These are phyloP conservation scores for Fusarium mangiferae DNA, from an alignment of 2,329 filamentous ascomycete genomes.

Conservation along the genomic window DNA sequence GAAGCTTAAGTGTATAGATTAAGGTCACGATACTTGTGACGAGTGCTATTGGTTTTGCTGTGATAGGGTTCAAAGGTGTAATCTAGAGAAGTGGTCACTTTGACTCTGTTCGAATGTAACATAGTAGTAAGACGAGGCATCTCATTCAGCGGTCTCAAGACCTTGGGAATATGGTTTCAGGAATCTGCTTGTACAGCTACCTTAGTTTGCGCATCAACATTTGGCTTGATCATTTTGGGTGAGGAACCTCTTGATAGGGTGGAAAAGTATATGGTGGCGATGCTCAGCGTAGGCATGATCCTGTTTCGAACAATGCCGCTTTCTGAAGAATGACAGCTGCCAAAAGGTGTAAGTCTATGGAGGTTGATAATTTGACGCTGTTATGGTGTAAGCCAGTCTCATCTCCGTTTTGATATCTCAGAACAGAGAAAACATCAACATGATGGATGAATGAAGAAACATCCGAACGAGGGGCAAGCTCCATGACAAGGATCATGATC, in stretches of 20 bases:
- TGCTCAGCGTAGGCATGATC: neutral
- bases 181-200: neutral
- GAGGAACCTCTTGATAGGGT: neutral
- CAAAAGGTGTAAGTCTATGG: too few species aligned
- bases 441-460: neutral
- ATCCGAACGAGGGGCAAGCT: neutral
- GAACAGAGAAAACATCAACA: neutral
- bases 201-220: neutral
- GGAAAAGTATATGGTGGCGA: neutral
- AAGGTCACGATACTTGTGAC: neutral
- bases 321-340: neutral
- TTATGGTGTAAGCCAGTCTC: neutral
- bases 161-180: neutral
- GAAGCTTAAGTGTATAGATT: neutral
- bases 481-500: neutral
- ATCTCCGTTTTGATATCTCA: neutral
- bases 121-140: neutral
- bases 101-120: neutral
- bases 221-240: neutral
- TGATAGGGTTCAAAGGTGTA: neutral
- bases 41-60: neutral
- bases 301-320: neutral
- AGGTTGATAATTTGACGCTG: too few species aligned
- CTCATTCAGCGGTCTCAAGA: neutral
- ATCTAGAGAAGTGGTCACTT: neutral